Percentiles rank a stretch among this genome's conserved stretches.
phyloP scores from a whole-genome alignment of 2,329 filamentous ascomycete species.

The Fusarium staphyleae region DNA sequence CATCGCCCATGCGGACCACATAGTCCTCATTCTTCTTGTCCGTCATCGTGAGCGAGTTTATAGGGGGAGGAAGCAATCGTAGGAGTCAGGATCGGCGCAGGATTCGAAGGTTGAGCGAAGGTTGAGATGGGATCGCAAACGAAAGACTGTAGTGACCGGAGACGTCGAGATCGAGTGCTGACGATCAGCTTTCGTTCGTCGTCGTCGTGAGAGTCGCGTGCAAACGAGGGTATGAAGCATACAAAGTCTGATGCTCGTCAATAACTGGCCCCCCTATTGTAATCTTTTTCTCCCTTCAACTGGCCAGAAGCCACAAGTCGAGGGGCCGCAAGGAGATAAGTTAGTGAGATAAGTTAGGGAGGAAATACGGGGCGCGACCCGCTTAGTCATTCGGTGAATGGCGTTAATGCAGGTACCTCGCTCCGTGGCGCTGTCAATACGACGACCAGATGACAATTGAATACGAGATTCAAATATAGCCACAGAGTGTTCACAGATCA shows the following conservation, averaged over 20 bases:
- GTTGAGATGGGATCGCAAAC: constrained; percentile 2
- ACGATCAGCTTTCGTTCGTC: neutral
- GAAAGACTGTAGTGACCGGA: neutral
- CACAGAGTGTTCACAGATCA: constrained; percentile 21
- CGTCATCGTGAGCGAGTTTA: constrained; percentile 63
- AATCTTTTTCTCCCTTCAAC: constrained; percentile 32
- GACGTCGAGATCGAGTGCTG: neutral
- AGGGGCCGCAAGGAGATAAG: constrained; percentile 25
- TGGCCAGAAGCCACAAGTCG: constrained; percentile 22
- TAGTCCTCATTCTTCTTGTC: constrained; percentile 92
- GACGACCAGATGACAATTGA: constrained; percentile 5
- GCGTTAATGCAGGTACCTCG: neutral
- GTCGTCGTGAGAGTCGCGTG: neutral
- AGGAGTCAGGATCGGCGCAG: constrained; percentile 19
- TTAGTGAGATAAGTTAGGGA: constrained; percentile 35
- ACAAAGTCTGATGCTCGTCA: neutral
- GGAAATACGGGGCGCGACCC: constrained; percentile 13
- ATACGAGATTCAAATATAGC: constrained; percentile 14
- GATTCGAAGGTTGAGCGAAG: neutral
- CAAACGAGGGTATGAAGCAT: constrained; percentile 6
- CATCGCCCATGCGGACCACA: constrained; percentile 72
- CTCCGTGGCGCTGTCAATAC: too few relatives aligned
- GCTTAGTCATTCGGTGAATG: constrained; percentile 32
- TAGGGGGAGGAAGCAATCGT: constrained; percentile 40
- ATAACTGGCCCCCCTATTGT: constrained; percentile 9